Evolutionary conservation across 139 green algal genomes (phyloP).

Genomic region (Nannochloris sp.): DNA sequence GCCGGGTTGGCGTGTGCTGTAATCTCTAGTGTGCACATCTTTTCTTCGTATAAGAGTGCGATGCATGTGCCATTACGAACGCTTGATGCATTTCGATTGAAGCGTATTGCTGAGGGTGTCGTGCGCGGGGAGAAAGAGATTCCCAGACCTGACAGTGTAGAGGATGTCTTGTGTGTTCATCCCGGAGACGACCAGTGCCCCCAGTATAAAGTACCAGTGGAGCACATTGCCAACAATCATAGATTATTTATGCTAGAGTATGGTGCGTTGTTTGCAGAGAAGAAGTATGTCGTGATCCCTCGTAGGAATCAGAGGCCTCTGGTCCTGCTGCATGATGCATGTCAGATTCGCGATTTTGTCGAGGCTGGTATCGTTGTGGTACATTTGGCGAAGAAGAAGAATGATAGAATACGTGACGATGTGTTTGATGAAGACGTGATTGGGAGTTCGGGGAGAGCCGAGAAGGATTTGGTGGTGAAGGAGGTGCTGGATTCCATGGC

Average conservation of each 20-base stretch:
- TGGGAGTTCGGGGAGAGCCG: no score
- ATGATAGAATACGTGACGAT: neutral
- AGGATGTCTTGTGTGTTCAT: neutral
- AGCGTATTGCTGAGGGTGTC: neutral
- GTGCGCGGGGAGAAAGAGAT: neutral
- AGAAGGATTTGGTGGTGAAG: no score
- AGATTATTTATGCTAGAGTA: neutral
- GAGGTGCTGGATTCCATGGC: no score
- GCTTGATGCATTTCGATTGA: constrained; percentile 41
- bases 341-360: neutral
- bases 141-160: neutral
- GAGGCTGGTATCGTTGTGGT: neutral
- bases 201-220: neutral
- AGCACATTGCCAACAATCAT: neutral
- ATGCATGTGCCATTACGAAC: constrained; percentile 49
- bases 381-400: neutral
- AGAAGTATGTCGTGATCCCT: constrained; percentile 1
- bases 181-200: neutral
- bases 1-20: constrained; percentile 13
- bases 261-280: neutral
- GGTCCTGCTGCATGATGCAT: neutral
- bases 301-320: neutral
- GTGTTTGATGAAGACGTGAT: no score
- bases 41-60: constrained; percentile 9
- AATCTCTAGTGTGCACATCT: constrained; percentile 24